Evolutionary conservation across 352 stramenopile genomes (phyloP).

Genomic region (Globisporangium parvum): DNA sequence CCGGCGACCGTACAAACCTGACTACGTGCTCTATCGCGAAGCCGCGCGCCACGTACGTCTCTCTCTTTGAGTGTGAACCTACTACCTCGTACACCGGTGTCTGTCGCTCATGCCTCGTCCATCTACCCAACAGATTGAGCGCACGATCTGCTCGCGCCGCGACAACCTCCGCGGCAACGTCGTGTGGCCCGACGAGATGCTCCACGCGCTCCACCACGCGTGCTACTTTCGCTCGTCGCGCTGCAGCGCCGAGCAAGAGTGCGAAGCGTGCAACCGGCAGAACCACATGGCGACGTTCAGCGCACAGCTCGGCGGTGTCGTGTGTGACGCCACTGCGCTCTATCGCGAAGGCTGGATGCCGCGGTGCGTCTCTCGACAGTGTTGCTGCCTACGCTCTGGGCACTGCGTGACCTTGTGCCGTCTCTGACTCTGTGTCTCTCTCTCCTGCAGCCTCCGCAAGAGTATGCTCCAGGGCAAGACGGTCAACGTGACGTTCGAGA

Average conservation of each 20-base stretch:
- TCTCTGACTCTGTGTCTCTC: not conserved
- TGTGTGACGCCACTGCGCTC: conserved; percentile 54
- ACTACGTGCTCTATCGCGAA: conserved; percentile 49
- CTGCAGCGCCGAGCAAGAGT: conserved; percentile 34
- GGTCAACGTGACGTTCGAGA: conserved; percentile 40
- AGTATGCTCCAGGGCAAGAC: conserved; percentile 22
- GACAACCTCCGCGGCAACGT: conserved; percentile 62
- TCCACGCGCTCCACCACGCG: conserved; percentile 40
- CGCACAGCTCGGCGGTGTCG: conserved; percentile 51
- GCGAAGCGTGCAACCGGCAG: conserved; percentile 66
- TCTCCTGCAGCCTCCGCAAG: conserved; percentile 27
- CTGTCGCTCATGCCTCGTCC: not conserved
- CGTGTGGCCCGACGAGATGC: conserved; percentile 63
- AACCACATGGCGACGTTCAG: conserved; percentile 58
- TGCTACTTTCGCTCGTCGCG: conserved; percentile 32
- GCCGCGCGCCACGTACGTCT: conserved; percentile 54
- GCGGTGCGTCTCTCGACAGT: conserved; percentile 18
- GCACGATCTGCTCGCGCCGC: conserved; percentile 58
- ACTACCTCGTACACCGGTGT: too few relatives aligned
- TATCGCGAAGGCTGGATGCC: conserved; percentile 67
- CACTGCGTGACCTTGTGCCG: too few relatives aligned
- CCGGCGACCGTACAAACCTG: conserved; percentile 19
- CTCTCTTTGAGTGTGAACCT: not conserved
- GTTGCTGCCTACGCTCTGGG: not conserved
- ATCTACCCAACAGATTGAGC: conserved; percentile 46